These are phyloP conservation scores for Fusarium clavum DNA, from an alignment of 2,329 filamentous ascomycete genomes.

Conservation along the genomic window DNA sequence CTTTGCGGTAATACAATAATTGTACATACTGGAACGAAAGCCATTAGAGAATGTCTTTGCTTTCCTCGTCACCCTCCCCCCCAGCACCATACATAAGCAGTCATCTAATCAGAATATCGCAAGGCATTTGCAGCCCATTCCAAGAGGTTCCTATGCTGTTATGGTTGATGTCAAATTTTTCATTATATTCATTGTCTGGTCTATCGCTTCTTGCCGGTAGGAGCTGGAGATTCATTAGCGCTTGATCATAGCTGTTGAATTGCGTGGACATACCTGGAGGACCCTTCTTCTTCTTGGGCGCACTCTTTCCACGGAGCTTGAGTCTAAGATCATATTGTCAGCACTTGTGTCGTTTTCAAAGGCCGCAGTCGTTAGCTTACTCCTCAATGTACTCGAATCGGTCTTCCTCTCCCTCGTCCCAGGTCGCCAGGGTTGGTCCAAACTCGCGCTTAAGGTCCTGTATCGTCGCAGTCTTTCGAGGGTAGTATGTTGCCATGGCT, in stretches of 20 bases:
- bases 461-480: slow-evolving; percentile 76
- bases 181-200: slow-evolving; percentile 27
- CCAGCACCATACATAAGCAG: background rate
- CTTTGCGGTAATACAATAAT: slow-evolving; percentile 42
- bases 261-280: slow-evolving; percentile 50
- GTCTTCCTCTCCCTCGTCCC: slow-evolving; percentile 82
- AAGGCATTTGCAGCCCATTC: background rate
- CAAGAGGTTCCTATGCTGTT: background rate
- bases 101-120: background rate
- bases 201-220: slow-evolving; percentile 50
- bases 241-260: background rate
- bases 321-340: slow-evolving; percentile 61
- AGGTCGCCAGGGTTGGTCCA: slow-evolving; percentile 72
- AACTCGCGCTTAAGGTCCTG: slow-evolving; percentile 79
- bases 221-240: slow-evolving; percentile 41
- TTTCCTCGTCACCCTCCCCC: slow-evolving; percentile 7
- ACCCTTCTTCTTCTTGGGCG: slow-evolving; percentile 87
- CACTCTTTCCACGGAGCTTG: slow-evolving; percentile 85
- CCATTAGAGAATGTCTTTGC: slow-evolving; percentile 3
- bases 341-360: slow-evolving; percentile 17
- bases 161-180: slow-evolving; percentile 16
- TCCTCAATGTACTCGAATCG: slow-evolving; percentile 79
- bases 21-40: slow-evolving; percentile 40
- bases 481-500: slow-evolving; percentile 87
- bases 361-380: slow-evolving; percentile 55